Base-by-base conservation (phyloP, 2,329 filamentous ascomycete genomes). In the Trichoderma brevicompactum region DNA sequence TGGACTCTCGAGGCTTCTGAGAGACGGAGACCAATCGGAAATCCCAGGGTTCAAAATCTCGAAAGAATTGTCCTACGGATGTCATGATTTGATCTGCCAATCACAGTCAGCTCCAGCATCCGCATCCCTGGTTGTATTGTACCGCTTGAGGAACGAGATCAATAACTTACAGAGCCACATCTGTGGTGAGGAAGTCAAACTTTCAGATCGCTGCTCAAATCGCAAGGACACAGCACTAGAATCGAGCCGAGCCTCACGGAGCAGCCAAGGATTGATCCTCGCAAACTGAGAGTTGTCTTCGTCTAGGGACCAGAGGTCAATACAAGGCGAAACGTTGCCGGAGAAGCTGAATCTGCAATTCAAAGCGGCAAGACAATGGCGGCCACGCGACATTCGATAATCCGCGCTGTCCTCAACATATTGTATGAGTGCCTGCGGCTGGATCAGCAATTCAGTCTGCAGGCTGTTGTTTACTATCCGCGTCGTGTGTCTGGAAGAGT, bases 261-360 rank as follows among this genome's bases (percentile, higher is more conserved):
- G 23, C 23, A 28, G 23, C 53, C 53, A 55, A 12, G 53, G 53
- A 10, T 40, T 40, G 13, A 55, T 40, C n/a, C 53, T 55, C 36
- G 53, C 53, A 28, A 55, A 55, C 19, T 55, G 38, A 5, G 53
- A 43, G 3, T 55, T 23, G 2, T n/a, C 53, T 23, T 55, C 53
- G 3, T 55, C 53, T 19, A 55, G 19, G 5, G 38, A 23, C 38
- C 53, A 55, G 13, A 55, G 38, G 6, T 55, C 53, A 32, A 55
- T 55, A n/a, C 53, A 55, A 7, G 53, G 53, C 9, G 53, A 55
- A 55, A 40, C 41, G 8, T 55, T 38, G 4, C 53, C 53, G 2
- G 53, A 55, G 19, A 40, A 40, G 1, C 53, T 38, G 15, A 41
- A 55, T 10, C 53, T 55, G 9, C 53, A 55, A 5, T 38, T 38